Conservation (phyloP, 306 rosid genomes). For the Carpinus viminea region DNA sequence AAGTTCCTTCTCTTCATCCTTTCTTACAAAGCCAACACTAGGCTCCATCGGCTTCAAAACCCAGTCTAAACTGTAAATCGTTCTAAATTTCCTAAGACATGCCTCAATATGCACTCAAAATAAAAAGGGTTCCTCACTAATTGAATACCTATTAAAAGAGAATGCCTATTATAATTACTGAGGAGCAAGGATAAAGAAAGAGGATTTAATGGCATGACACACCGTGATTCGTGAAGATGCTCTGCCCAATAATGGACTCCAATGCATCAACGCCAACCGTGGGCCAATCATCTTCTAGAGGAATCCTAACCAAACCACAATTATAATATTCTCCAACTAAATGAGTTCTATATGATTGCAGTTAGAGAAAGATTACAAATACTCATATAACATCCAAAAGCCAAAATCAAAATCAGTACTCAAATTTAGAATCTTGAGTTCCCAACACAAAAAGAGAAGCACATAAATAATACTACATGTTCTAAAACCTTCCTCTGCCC, state of each 20-base stretch:
- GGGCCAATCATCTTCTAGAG: neutral
- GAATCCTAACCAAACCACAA: neutral
- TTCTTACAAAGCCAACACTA: neutral
- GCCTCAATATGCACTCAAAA: neutral
- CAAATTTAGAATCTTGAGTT: conserved; percentile 13
- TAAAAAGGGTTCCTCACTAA: neutral
- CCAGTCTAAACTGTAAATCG: neutral
- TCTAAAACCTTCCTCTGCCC: conserved; percentile 83
- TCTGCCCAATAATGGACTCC: neutral
- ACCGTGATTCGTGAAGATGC: neutral
- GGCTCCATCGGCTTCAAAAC: neutral
- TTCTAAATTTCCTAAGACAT: neutral
- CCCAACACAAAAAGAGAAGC: conserved; percentile 30
- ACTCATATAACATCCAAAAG: conserved; percentile 21
- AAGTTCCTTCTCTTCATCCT: neutral
- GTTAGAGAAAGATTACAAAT: conserved; percentile 11
- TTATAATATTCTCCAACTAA: neutral
- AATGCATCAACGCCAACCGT: neutral
- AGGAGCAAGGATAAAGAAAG: neutral
- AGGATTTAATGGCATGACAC: neutral
- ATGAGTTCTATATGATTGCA: neutral
- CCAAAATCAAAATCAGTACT: conserved; percentile 16
- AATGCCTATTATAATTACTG: neutral
- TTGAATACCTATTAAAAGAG: neutral
- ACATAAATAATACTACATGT: conserved; percentile 33